Percentiles rank a stretch among this genome's conserved stretches.
Conservation (phyloP, 352 stramenopile genomes). For the Pythium brachiatum region DNA sequence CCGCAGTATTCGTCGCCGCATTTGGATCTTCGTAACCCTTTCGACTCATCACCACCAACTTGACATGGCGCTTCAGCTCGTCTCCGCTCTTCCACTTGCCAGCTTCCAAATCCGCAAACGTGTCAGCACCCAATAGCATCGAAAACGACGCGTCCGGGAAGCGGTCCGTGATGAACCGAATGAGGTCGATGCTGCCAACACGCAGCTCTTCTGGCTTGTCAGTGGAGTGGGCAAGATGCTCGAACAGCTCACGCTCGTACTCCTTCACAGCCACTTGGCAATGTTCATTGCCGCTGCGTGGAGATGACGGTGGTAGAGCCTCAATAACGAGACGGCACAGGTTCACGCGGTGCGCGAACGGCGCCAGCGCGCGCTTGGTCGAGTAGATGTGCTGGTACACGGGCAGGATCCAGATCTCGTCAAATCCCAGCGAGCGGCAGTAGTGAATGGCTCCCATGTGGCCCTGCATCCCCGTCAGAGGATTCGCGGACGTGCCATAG, state of each 20-base stretch:
- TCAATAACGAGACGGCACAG: conserved; percentile 70
- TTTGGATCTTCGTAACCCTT: conserved; percentile 43
- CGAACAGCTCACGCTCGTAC: conserved; percentile 67
- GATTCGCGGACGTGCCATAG: conserved; percentile 86
- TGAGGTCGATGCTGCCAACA: conserved; percentile 77
- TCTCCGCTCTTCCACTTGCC: conserved; percentile 88
- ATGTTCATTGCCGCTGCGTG: conserved; percentile 10
- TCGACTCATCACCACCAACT: conserved; percentile 71
- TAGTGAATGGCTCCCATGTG: conserved; percentile 82
- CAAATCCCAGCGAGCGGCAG: conserved; percentile 50
- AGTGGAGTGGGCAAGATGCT: conserved; percentile 30
- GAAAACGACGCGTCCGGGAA: conserved; percentile 58
- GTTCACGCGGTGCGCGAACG: conserved; percentile 66
- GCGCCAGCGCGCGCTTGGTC: conserved; percentile 68
- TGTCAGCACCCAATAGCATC: conserved; percentile 80
- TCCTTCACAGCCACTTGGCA: conserved; percentile 46
- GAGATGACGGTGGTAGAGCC: conserved; percentile 22
- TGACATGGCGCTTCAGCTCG: conserved; percentile 61
- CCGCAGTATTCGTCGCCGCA: not conserved
- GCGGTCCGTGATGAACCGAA: conserved; percentile 44
- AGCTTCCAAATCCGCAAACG: conserved; percentile 72
- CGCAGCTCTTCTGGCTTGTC: conserved; percentile 33
- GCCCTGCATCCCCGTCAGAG: conserved; percentile 57
- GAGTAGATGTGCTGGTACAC: conserved; percentile 90
- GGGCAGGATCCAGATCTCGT: conserved; percentile 88